Evolutionary conservation across 192 early-diverging fungal species (phyloP).

Genomic region (Mortierella claussenii): DNA sequence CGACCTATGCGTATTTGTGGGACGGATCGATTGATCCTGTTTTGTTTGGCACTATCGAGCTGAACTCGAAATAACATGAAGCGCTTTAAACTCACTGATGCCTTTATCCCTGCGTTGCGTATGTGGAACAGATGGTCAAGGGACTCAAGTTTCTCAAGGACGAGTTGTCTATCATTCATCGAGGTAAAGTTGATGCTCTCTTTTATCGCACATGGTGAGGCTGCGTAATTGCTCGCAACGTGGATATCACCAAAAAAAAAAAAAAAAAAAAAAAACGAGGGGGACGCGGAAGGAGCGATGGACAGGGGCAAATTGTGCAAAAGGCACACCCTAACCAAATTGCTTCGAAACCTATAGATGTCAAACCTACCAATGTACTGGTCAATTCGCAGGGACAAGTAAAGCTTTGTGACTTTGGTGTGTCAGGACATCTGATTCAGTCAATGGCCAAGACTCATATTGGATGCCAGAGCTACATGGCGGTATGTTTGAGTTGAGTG

Average conservation of each 20-base stretch:
- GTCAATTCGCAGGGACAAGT: slow-evolving; percentile 88
- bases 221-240: too few species aligned
- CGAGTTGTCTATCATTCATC: slow-evolving; percentile 89
- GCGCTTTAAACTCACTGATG: not conserved
- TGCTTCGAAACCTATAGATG: slow-evolving; percentile 65
- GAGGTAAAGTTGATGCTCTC: too few species aligned
- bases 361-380: slow-evolving; percentile 96
- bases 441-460: slow-evolving; percentile 94
- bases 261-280: too few species aligned
- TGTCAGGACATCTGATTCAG: slow-evolving; percentile 88
- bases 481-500: slow-evolving; percentile 68
- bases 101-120: slow-evolving; percentile 14
- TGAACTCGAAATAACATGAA: not conserved
- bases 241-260: not conserved
- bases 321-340: too few species aligned
- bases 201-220: too few species aligned
- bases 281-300: too few species aligned
- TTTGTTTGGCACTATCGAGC: too few species aligned
- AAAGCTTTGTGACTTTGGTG: slow-evolving; percentile 97
- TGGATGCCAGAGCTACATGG: slow-evolving; percentile 96
- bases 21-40: too few species aligned
- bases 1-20: slow-evolving; percentile 1
- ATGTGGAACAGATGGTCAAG: slow-evolving; percentile 71
- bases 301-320: too few species aligned
- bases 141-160: slow-evolving; percentile 90